phyloP scores from a whole-genome alignment of 2,329 filamentous ascomycete genomes.

The Penicillium sp. region DNA sequence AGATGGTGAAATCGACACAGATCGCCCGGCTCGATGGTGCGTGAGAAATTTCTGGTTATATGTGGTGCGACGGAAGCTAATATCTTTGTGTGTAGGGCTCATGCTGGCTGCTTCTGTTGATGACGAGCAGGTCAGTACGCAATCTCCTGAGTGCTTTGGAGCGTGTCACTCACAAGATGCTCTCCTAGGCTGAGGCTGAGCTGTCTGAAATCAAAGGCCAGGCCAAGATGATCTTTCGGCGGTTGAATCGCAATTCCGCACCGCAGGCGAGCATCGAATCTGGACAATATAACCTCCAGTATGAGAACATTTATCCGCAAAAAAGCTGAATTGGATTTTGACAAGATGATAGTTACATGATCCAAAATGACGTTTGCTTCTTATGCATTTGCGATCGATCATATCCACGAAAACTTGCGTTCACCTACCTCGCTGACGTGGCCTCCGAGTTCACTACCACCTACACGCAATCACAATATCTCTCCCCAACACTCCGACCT shows the following conservation, averaged over 20 bases:
- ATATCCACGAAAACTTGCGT: slow-evolving; percentile 96
- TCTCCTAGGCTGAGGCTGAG: slow-evolving; percentile 58
- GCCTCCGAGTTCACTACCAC: slow-evolving; percentile 83
- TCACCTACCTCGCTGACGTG: slow-evolving; percentile 94
- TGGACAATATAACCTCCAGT: slow-evolving; percentile 79
- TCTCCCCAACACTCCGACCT: slow-evolving; percentile 68
- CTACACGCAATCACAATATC: slow-evolving; percentile 68
- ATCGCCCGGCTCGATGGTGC: slow-evolving; percentile 88
- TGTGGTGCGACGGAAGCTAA: slow-evolving; percentile 16
- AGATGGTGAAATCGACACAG: slow-evolving; percentile 86
- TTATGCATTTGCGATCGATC: slow-evolving; percentile 87
- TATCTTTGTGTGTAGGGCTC: slow-evolving; percentile 56
- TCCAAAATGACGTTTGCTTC: slow-evolving; percentile 78
- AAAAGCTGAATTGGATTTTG: slow-evolving; percentile 1
- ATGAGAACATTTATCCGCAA: slow-evolving; percentile 30
- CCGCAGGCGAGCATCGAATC: slow-evolving; percentile 88
- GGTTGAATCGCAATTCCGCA: slow-evolving; percentile 82
- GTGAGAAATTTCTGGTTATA: slow-evolving; percentile 15
- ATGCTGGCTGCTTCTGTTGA: slow-evolving; percentile 94
- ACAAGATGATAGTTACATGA: slow-evolving; percentile 62
- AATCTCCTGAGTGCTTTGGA: neutral
- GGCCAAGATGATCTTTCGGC: slow-evolving; percentile 81
- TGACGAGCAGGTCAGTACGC: slow-evolving; percentile 62
- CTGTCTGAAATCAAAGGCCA: slow-evolving; percentile 85
- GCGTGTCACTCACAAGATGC: slow-evolving; percentile 1